phyloP scores from a whole-genome alignment of 352 stramenopile species.

The Globisporangium radiosum region DNA sequence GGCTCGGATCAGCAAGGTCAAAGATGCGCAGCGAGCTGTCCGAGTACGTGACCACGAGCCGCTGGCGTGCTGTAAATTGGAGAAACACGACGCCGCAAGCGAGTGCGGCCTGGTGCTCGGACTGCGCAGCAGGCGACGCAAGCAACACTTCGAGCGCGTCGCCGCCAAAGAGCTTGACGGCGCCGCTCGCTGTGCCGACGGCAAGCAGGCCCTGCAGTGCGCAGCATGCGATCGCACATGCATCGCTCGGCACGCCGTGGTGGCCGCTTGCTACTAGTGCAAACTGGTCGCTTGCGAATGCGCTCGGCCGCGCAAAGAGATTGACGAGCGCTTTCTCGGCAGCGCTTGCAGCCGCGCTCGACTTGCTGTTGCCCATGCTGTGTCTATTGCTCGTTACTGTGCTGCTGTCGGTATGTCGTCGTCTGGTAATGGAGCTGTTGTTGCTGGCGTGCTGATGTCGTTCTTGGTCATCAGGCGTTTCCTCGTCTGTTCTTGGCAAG shows the following conservation, averaged over 20 bases:
- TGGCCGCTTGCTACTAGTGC: constrained; percentile 39
- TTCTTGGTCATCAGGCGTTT: neutral
- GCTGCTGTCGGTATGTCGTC: neutral
- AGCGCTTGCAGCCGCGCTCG: constrained; percentile 25
- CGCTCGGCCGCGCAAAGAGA: constrained; percentile 27
- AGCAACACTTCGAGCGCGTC: constrained; percentile 58
- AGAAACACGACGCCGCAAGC: constrained; percentile 42
- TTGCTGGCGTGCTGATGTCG: neutral
- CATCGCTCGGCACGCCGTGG: constrained; percentile 63
- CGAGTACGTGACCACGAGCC: constrained; percentile 52
- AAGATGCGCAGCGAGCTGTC: constrained; percentile 66
- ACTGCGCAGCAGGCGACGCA: constrained; percentile 22
- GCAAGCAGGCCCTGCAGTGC: constrained; percentile 57
- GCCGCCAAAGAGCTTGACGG: constrained; percentile 62
- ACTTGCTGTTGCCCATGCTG: constrained; percentile 60
- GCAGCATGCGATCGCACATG: constrained; percentile 52
- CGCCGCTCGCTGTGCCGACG: constrained; percentile 51
- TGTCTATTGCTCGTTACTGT: neutral
- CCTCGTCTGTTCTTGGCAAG: neutral
- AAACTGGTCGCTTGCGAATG: constrained; percentile 42
- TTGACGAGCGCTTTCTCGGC: constrained; percentile 33
- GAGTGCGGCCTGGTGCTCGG: constrained; percentile 19
- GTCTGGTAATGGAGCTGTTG: neutral
- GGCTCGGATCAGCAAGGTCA: constrained; percentile 24
- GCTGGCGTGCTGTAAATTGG: constrained; percentile 59